Evolutionary conservation across 2,329 filamentous ascomycete genomes (phyloP), one percentile per base, ranked within the genome.

Genomic region (Aspergillus sp.): DNA sequence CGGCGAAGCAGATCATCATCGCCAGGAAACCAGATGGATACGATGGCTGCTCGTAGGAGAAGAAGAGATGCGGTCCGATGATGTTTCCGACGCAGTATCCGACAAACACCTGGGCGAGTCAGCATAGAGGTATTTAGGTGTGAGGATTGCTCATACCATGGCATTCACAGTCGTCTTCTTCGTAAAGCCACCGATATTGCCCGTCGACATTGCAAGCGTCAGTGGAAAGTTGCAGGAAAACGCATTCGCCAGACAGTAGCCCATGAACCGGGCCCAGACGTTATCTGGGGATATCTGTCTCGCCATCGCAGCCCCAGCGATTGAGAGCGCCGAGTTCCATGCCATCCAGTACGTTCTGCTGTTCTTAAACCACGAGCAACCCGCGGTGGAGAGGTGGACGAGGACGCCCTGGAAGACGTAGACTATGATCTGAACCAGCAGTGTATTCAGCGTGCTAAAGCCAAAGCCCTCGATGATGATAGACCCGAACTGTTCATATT

Each of bases 91-190:
- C 64, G 39, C 74, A 75, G 59, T 78, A 80, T 30, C 71, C 68
- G 18, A 79, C 68, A 39, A 80, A 75, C 8, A 75, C 71, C 39
- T 51, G 26, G 26, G 15, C 8, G 13, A 26, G 8, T 13, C 3
- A 17, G 8, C 17, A 32, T 15, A 48, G 3, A 9, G 11, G 9
- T 6, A 5, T 9, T 6, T 44, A 44, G 3, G n/a, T 9, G 15
- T 5, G 44, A 8, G 12, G n/a, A 8, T 17, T 20, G 20, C 5
- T 20, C 24, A 9, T 51, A 53, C 42, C 9, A 81, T 59, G 0
- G 79, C 78, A 22, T 75, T 78, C 6, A 76, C 73, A 0, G 78
- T 79, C 12, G 77, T 76, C 53, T 78, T 76, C 64, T 82, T 82
- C 1, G 78, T 79, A 53, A 81, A 79, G 0, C 79, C 79, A 4